These are phyloP conservation scores for Quercus suber DNA, from an alignment of 306 rosid species.

Conservation along the genomic window DNA sequence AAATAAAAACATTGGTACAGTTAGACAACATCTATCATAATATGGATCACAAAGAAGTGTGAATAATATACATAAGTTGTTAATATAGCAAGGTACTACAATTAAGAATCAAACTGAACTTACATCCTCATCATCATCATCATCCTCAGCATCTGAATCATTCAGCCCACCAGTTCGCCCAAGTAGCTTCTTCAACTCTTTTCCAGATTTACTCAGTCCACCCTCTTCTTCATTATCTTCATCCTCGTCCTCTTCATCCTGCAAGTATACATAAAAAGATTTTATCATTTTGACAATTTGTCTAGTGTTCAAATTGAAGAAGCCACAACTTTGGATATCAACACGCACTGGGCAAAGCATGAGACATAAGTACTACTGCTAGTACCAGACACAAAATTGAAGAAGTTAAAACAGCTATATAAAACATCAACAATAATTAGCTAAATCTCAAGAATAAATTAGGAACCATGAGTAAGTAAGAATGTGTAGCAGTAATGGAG, in stretches of 20 bases:
- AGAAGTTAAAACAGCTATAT: background rate
- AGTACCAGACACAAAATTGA: background rate
- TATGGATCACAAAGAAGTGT: background rate
- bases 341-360: background rate
- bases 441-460: background rate
- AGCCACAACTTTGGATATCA: background rate
- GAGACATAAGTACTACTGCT: background rate
- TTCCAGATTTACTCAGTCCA: conserved; percentile 94
- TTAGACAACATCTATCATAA: background rate
- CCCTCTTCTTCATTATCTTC: conserved; percentile 76
- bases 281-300: background rate
- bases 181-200: conserved; percentile 88
- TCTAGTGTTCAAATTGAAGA: background rate
- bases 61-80: background rate
- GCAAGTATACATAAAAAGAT: conserved; percentile 15
- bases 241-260: conserved; percentile 89
- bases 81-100: background rate
- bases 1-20: background rate
- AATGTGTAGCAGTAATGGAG: background rate
- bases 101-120: background rate
- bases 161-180: conserved; percentile 66
- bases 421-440: background rate
- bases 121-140: conserved; percentile 62
- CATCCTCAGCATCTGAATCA: conserved; percentile 89
- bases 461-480: background rate